These are phyloP conservation scores for Starmerella khaoyaiensis DNA, from an alignment of 805 yeast species.

Conservation along the genomic window DNA sequence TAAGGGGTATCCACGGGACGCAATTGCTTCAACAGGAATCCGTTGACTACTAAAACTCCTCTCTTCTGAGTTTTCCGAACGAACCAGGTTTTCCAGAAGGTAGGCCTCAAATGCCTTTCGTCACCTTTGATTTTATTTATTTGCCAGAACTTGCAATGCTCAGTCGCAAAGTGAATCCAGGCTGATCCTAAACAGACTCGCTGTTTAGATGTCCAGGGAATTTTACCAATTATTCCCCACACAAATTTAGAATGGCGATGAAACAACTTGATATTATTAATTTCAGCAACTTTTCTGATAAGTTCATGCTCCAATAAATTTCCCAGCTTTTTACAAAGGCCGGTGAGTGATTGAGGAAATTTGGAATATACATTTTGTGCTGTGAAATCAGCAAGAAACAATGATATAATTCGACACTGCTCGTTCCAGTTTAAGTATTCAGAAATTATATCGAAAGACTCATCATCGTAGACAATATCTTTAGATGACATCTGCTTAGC, in stretches of 20 bases:
- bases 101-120: slow-evolving; percentile 35
- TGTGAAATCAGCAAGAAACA: slow-evolving; percentile 6
- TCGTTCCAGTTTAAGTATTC: neutral
- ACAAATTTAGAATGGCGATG: slow-evolving; percentile 9
- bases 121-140: slow-evolving; percentile 32
- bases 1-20: slow-evolving; percentile 44
- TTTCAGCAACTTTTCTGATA: slow-evolving; percentile 1
- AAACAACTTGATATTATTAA: neutral
- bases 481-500: neutral
- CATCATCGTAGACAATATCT: too few relatives aligned
- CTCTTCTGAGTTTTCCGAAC: slow-evolving; percentile 45
- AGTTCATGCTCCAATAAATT: slow-evolving; percentile 8
- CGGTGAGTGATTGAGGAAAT: slow-evolving; percentile 12
- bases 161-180: slow-evolving; percentile 12
- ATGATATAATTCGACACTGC: slow-evolving; percentile 11
- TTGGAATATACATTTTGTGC: neutral
- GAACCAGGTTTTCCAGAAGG: slow-evolving; percentile 52
- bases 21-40: slow-evolving; percentile 55
- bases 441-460: neutral
- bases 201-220: slow-evolving; percentile 32
- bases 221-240: slow-evolving; percentile 6
- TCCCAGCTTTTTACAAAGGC: slow-evolving; percentile 14
- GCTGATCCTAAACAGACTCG: slow-evolving; percentile 26
- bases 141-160: slow-evolving; percentile 24
- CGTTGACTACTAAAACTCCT: slow-evolving; percentile 71